These are phyloP conservation scores for Trametes elegans DNA, from an alignment of 768 basidiomycete genomes.

Conservation along the genomic window DNA sequence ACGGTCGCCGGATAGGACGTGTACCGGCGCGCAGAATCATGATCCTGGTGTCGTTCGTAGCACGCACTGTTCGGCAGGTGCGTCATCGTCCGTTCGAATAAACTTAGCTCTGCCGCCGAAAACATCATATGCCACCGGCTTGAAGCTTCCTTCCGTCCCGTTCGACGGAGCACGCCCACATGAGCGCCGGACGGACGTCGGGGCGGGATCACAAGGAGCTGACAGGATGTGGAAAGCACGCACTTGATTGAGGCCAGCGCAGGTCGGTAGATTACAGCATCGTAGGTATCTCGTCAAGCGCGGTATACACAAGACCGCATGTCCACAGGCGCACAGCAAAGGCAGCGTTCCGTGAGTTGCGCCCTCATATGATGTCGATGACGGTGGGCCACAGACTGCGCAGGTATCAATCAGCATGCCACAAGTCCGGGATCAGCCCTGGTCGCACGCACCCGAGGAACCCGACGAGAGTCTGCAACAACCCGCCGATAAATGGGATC, in stretches of 20 bases:
- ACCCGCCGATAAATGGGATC: constrained; percentile 43
- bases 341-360: no score
- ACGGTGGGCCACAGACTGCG: constrained; percentile 45
- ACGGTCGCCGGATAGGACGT: constrained; percentile 1
- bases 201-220: not conserved
- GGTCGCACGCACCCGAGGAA: constrained; percentile 36
- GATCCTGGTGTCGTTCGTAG: not conserved
- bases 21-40: not conserved
- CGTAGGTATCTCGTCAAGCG: constrained; percentile 4
- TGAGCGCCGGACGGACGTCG: not conserved
- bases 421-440: not conserved
- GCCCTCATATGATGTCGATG: constrained; percentile 37
- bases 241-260: not conserved
- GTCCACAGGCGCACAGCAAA: not conserved
- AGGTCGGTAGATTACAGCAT: not conserved
- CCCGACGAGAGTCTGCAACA: constrained; percentile 40
- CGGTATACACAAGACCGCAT: not conserved
- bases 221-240: not conserved
- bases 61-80: constrained; percentile 5
- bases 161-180: no score
- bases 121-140: constrained; percentile 2
- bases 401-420: not conserved
- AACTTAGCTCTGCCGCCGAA: not conserved
- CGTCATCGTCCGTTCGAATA: not conserved
- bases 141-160: not conserved